Evolutionary conservation across 352 stramenopile species (phyloP), one percentile per base, ranked within the genome.

Genomic region (Hyaloperonospora brassicae): DNA sequence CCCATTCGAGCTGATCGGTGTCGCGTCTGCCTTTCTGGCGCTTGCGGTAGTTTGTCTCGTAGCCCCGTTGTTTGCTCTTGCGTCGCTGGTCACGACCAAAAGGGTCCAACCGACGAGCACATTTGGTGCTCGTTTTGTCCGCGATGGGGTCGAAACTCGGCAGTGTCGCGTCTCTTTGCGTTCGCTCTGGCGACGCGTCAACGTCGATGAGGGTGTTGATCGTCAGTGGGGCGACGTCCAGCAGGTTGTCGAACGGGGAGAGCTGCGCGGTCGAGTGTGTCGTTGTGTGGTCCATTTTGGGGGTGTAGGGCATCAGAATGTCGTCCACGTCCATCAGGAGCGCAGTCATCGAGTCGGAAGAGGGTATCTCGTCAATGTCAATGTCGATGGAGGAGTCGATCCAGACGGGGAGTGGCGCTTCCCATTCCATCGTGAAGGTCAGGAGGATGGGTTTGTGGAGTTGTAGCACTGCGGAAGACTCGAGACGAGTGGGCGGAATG

Each of bases 11-110:
- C 41, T 62, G 48, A 17, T 68, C 58, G 30, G 48, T 11, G 4
- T 12, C 27, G 7, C 55, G 53, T 38, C 41, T 57, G 12, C 25
- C 25, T 41, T 63, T 66, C 36, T 52, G 50, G 2, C 61, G 61
- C 27, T 35, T 53, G 14, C 65, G 65, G 52, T 73, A 73, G 47
- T 21, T 53, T 43, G 64, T 73, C 38, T 73, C 65, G 47, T 73
- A 73, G 21, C 54, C 52, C 2, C 61, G 65, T 53, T 73, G 65
- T 23, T 73, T 73, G 55, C 57, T 45, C 38, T 70, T 73, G 41
- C 65, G 65, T 24, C 59, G 58, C 36, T 68, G 45, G 10, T 53
- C 50, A 23, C 54, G 40, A 11, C 51, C 51, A 7, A 30, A 52
- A 1, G 64, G 60, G 13, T 62, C 48, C 10, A 49, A 41, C 44